Conservation (phyloP, 2,329 filamentous ascomycete species). For the Ophiostoma novo-ulmi region DNA sequence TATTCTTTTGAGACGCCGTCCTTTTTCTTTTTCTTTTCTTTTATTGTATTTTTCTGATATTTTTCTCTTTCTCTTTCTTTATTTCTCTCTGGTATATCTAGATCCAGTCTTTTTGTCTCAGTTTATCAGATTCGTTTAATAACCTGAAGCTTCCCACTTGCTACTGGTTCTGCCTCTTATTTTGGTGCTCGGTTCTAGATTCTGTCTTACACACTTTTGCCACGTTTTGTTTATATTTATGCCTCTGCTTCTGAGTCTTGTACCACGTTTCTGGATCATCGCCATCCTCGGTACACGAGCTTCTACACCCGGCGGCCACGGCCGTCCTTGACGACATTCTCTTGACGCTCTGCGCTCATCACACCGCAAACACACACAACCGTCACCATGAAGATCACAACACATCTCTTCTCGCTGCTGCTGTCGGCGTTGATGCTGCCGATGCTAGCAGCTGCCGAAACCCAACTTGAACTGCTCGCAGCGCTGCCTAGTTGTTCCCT, state of each 20-base stretch:
- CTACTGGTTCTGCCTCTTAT: neutral
- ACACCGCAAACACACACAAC: neutral
- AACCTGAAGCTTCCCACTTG: neutral
- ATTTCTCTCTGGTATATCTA: neutral
- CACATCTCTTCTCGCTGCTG: constrained; percentile 16
- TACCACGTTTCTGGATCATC: neutral
- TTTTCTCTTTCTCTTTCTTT: neutral
- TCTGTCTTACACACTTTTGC: neutral
- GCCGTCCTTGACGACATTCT: neutral
- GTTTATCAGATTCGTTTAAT: neutral
- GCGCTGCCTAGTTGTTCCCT: constrained; percentile 20
- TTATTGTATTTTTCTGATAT: neutral
- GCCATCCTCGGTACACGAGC: neutral
- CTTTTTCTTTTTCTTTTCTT: neutral
- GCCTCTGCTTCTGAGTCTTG: neutral
- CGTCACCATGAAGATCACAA: constrained; percentile 17
- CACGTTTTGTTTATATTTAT: constrained; percentile 1
- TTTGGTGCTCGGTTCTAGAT: neutral
- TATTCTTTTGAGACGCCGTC: neutral
- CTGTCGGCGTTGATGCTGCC: constrained; percentile 18
- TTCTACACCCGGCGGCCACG: constrained; percentile 8
- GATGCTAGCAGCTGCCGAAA: constrained; percentile 10
- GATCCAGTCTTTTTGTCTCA: neutral
- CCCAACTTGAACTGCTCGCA: constrained; percentile 6
- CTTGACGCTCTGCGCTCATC: neutral